Evolutionary conservation across 768 basidiomycete species (phyloP).

Genomic region (Lentinula detonsa): DNA sequence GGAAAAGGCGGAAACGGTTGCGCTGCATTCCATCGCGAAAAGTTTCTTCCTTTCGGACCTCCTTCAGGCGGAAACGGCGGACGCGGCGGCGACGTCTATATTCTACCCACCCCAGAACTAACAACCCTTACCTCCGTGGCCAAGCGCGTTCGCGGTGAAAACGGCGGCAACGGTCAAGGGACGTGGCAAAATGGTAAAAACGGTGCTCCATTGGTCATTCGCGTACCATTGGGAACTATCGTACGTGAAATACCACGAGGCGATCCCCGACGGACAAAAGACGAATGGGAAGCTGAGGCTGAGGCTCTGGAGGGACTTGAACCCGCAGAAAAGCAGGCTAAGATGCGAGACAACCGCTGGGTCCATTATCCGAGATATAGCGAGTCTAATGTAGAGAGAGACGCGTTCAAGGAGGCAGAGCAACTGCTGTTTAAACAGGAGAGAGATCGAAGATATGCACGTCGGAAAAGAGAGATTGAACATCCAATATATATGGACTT

Average conservation of each 20-base stretch:
- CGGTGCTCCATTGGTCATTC: constrained; percentile 66
- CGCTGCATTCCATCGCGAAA: constrained; percentile 90
- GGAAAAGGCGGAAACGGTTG: constrained; percentile 90
- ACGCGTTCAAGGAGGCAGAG: constrained; percentile 71
- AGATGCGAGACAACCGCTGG: constrained; percentile 65
- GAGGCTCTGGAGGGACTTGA: constrained; percentile 46
- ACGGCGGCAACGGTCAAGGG: constrained; percentile 73
- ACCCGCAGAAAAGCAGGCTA: constrained; percentile 42
- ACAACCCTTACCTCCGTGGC: constrained; percentile 73
- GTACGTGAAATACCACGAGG: constrained; percentile 67
- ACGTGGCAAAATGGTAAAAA: constrained; percentile 82
- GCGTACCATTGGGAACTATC: constrained; percentile 87
- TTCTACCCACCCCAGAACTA: constrained; percentile 71
- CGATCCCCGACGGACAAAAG: constrained; percentile 57
- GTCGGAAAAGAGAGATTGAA: constrained; percentile 32
- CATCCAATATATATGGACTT: constrained; percentile 57
- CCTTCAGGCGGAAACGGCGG: constrained; percentile 95
- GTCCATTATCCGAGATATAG: constrained; percentile 70
- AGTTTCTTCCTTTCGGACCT: constrained; percentile 76
- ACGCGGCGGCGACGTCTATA: constrained; percentile 80
- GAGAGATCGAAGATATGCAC: constrained; percentile 45
- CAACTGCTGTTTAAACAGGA: constrained; percentile 53
- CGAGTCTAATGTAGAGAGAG: constrained; percentile 56
- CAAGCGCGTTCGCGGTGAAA: constrained; percentile 57
- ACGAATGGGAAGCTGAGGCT: constrained; percentile 73